Evolutionary conservation across 768 basidiomycete species (phyloP), one percentile per base, ranked within the genome.

Genomic region (Bullera alba): DNA sequence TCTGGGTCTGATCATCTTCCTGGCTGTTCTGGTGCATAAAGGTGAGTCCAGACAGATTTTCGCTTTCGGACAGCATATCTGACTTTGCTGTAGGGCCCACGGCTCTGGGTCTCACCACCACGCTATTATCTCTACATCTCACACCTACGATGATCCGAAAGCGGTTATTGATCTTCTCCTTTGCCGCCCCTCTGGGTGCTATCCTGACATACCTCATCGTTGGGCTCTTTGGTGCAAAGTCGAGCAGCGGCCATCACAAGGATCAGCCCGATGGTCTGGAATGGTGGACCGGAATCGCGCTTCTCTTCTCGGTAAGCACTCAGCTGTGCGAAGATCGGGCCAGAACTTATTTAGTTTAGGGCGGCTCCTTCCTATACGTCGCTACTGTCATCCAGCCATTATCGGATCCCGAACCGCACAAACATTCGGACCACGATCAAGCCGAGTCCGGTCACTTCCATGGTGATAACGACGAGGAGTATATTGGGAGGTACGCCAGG

Each of bases 331-430:
- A 4, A 23, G 34, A n/a, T 10, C 29, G 36, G 17, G 5, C 19
- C 6, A 15, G 39, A 26, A 19, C 27, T 2, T n/a, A 25, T 46
- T 23, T 16, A 12, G n/a, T 26, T 36, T 48, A 91, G 87, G 91
- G 87, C 38, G 91, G 91, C 7, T 90, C 88, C 2, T 95, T 95
- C 74, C 77, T 96, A 32, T 95, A 93, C 65, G 92, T 96, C 7
- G 89, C 91, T 0, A 90, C 90, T 1, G 84, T 88, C 34, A 76
- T 90, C n/a, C 87, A 88, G 63, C 81, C 85, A 2, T 78, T 84
- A 27, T 82, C 72, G 1, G 45, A 64, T 5, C 38, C 63, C 3
- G 48, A 58, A 12, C 38, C 58, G 6, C 48, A 61, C 22, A 43
- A 57, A 23, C 60, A 61, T 43, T 52, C 61, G 8, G 60, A 69